These are phyloP conservation scores for Ustilago hordei DNA, from an alignment of 1,284 basidiomycete genomes.

Conservation along the genomic window DNA sequence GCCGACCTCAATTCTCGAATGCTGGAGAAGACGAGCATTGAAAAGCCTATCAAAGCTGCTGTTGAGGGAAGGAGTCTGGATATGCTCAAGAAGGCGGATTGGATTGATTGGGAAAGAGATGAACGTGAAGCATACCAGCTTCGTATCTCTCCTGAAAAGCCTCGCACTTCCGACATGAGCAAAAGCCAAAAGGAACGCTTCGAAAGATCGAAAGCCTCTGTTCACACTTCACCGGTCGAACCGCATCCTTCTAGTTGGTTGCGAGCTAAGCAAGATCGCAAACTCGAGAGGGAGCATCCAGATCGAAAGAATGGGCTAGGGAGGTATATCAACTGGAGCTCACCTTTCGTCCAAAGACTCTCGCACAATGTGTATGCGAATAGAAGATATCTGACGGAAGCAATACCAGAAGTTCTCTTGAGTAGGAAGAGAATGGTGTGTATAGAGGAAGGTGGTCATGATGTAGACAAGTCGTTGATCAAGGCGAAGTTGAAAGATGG, in stretches of 20 bases:
- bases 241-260: conserved; percentile 35
- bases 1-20: conserved; percentile 22
- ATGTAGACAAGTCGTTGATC: conserved; percentile 23
- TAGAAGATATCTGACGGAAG: conserved; percentile 35
- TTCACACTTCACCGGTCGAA: conserved; percentile 19
- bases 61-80: conserved; percentile 28
- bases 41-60: conserved; percentile 24
- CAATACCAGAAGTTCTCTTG: conserved; percentile 28
- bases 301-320: conserved; percentile 40
- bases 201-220: not conserved
- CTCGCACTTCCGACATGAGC: conserved; percentile 10
- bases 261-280: conserved; percentile 2
- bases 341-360: conserved; percentile 41
- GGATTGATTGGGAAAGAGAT: conserved; percentile 35
- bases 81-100: conserved; percentile 30
- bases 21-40: conserved; percentile 28
- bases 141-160: conserved; percentile 7
- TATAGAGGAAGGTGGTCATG: conserved; percentile 22
- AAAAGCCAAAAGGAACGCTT: conserved; percentile 17
- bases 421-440: conserved; percentile 36
- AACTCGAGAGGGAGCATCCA: conserved; percentile 33
- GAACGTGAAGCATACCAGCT: conserved; percentile 36
- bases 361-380: conserved; percentile 43
- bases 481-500: conserved; percentile 18
- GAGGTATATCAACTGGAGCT: conserved; percentile 40